phyloP scores from a whole-genome alignment of 305 asterid species.

The Rubia balearica region DNA sequence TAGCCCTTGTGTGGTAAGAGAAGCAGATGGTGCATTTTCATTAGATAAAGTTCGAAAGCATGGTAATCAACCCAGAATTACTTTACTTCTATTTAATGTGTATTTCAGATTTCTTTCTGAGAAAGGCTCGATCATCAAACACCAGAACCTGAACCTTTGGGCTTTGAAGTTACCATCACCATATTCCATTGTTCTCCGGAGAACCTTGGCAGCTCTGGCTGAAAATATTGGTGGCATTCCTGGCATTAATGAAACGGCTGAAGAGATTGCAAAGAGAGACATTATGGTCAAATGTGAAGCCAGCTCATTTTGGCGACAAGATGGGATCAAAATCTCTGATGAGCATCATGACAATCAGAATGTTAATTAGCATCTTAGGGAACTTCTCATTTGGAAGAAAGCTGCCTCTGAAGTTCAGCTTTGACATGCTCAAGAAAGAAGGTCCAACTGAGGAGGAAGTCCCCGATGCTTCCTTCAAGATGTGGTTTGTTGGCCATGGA shows the following conservation, averaged over 20 bases:
- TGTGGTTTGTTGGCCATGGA: too few species aligned
- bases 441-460: too few species aligned
- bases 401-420: constrained; percentile 62
- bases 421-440: constrained; percentile 27
- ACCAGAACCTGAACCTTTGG: constrained; percentile 71
- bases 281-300: constrained; percentile 72
- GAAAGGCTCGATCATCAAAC: constrained; percentile 55
- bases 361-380: constrained; percentile 47
- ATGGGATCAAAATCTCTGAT: constrained; percentile 46
- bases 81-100: not conserved
- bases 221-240: constrained; percentile 63
- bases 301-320: constrained; percentile 80
- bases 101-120: constrained; percentile 55
- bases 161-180: constrained; percentile 79
- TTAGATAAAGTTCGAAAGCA: not conserved
- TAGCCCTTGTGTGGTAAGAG: not conserved
- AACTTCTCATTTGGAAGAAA: constrained; percentile 47
- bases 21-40: not conserved
- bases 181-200: constrained; percentile 62
- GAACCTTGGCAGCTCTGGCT: constrained; percentile 52
- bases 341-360: constrained; percentile 48
- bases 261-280: constrained; percentile 37
- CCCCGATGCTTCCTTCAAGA: too few species aligned
- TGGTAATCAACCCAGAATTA: not conserved
- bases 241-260: constrained; percentile 50